phyloP scores from a whole-genome alignment of 768 basidiomycete genomes.

The Lactarius sanguifluus region DNA sequence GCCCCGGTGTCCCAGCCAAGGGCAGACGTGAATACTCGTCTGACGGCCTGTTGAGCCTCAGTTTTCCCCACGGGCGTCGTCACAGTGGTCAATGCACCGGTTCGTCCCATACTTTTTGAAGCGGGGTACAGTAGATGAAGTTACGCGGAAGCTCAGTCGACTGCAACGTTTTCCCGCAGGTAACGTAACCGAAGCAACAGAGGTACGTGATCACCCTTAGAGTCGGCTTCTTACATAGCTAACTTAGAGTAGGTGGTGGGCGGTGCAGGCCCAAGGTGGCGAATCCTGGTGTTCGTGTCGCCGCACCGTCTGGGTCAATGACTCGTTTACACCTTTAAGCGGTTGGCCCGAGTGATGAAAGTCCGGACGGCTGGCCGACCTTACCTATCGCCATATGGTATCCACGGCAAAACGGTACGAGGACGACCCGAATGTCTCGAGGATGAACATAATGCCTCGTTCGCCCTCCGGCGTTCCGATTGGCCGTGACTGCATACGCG shows the following conservation, averaged over 20 bases:
- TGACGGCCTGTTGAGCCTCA: neutral
- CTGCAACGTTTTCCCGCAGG: neutral
- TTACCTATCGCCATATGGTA: slow-evolving; percentile 17
- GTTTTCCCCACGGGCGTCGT: neutral
- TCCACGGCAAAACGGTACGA: neutral
- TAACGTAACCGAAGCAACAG: neutral
- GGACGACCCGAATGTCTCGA: neutral
- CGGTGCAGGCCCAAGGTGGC: neutral
- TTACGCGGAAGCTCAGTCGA: neutral
- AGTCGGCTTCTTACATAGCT: no score
- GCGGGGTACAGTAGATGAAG: neutral
- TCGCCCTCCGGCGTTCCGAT: neutral
- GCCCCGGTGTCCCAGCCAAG: no score
- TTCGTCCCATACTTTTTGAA: neutral
- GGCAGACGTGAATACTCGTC: no score
- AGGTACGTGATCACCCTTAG: neutral
- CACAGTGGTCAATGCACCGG: neutral
- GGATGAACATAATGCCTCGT: neutral
- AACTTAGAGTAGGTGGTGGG: neutral
- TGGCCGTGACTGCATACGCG: slow-evolving; percentile 7
- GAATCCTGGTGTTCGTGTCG: neutral
- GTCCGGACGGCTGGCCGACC: neutral
- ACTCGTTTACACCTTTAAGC: neutral
- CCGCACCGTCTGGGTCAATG: no score
- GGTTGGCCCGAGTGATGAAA: neutral